A percentile compares a stretch with the other conserved stretches of the same genome.
Conservation (phyloP, 441 rosid species). For the Populus hybrid region DNA sequence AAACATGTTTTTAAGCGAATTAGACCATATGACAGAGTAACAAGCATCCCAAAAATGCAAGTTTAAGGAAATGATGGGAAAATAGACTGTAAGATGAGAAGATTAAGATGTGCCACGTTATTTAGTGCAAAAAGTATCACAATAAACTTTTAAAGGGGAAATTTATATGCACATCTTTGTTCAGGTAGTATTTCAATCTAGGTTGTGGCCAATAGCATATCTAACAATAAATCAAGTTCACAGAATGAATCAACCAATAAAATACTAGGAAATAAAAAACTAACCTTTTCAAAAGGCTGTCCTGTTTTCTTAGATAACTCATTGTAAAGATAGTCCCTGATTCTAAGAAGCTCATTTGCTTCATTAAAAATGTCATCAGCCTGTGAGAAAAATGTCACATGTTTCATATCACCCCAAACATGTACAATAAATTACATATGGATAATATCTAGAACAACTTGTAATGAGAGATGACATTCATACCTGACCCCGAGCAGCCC, state of each 20-base stretch:
- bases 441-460: not conserved
- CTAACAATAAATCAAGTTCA: not conserved
- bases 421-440: not conserved
- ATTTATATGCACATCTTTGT: not conserved
- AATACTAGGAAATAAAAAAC: constrained; percentile 17
- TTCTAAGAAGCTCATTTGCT: constrained; percentile 79
- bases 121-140: not conserved
- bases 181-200: not conserved
- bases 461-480: constrained; percentile 1
- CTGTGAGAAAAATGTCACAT: constrained; percentile 26
- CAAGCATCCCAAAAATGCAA: not conserved
- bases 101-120: not conserved
- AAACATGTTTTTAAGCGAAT: not conserved
- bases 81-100: not conserved
- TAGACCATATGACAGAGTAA: not conserved
- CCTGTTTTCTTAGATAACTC: constrained; percentile 84
- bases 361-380: constrained; percentile 86
- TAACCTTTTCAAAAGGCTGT: constrained; percentile 72
- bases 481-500: constrained; percentile 96
- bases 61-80: too few species aligned
- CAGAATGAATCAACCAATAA: not conserved
- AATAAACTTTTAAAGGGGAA: not conserved
- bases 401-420: not conserved
- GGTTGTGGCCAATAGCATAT: not conserved
- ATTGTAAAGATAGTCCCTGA: constrained; percentile 64